Evolutionary conservation across 2,329 filamentous ascomycete species (phyloP).

Genomic region (Beauveria brongniartii): DNA sequence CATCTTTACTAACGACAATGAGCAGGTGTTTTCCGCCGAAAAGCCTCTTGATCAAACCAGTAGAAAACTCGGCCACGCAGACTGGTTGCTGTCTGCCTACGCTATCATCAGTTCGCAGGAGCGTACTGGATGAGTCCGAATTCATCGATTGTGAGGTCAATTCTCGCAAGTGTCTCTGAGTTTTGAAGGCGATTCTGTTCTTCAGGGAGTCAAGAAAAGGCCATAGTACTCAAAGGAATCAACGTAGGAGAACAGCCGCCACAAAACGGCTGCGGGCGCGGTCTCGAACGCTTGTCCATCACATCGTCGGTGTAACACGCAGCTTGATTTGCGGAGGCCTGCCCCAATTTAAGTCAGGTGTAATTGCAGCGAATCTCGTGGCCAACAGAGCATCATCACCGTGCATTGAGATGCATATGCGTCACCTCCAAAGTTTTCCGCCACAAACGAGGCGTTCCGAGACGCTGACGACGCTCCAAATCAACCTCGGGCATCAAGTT

Average conservation of each 20-base stretch:
- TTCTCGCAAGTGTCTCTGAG: not conserved
- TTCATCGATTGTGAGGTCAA: not conserved
- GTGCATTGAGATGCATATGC: no score
- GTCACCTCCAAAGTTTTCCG: no score
- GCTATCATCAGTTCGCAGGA: not conserved
- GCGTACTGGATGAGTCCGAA: not conserved
- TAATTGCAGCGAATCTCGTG: no score
- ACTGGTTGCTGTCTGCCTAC: no score
- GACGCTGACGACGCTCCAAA: not conserved
- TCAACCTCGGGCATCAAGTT: not conserved
- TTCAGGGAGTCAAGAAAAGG: not conserved
- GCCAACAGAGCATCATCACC: no score
- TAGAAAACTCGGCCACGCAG: no score
- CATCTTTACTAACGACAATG: not conserved
- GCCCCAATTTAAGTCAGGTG: no score
- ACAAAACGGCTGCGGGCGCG: not conserved
- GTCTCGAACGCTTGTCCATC: not conserved
- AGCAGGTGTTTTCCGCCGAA: no score
- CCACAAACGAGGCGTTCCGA: no score
- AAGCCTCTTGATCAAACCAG: not conserved
- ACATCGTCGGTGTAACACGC: not conserved
- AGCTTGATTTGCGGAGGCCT: not conserved
- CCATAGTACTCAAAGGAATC: not conserved
- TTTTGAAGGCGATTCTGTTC: not conserved
- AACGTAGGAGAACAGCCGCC: not conserved